phyloP scores from a whole-genome alignment of 75 land plant species.

The Sequoiadendron giganteum region DNA sequence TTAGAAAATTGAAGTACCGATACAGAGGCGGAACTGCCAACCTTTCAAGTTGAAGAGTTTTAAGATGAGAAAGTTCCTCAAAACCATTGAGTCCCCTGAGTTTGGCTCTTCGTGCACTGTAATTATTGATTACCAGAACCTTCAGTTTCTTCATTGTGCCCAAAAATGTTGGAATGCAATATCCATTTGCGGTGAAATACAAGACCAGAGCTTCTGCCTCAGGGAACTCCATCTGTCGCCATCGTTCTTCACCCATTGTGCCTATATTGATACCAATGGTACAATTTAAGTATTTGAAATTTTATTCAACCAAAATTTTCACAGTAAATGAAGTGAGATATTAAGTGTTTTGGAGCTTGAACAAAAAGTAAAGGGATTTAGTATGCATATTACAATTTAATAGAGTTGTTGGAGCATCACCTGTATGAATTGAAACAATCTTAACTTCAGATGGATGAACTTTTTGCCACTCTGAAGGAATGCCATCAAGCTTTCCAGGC shows the following conservation, averaged over 20 bases:
- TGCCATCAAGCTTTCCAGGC: constrained; percentile 35
- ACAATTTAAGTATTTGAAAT: no score
- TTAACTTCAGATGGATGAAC: constrained; percentile 42
- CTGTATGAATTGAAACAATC: constrained; percentile 61
- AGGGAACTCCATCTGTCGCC: no score
- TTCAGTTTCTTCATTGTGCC: background rate
- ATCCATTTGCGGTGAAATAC: no score
- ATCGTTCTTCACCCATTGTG: no score
- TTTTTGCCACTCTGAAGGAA: constrained; percentile 16
- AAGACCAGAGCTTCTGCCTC: no score
- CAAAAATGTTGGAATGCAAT: background rate
- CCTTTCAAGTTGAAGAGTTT: background rate
- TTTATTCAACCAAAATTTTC: no score
- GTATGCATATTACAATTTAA: no score
- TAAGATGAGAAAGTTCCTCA: background rate
- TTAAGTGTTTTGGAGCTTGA: no score
- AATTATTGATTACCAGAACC: background rate
- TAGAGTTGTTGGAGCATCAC: constrained; percentile 8
- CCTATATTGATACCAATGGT: no score
- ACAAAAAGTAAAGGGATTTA: no score
- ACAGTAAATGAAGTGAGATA: no score
- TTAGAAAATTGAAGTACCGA: background rate
- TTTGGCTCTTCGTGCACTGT: background rate
- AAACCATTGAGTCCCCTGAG: background rate
- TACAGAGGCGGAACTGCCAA: background rate